Conservation (phyloP, 116 monocot species). For the Zostera marina region DNA sequence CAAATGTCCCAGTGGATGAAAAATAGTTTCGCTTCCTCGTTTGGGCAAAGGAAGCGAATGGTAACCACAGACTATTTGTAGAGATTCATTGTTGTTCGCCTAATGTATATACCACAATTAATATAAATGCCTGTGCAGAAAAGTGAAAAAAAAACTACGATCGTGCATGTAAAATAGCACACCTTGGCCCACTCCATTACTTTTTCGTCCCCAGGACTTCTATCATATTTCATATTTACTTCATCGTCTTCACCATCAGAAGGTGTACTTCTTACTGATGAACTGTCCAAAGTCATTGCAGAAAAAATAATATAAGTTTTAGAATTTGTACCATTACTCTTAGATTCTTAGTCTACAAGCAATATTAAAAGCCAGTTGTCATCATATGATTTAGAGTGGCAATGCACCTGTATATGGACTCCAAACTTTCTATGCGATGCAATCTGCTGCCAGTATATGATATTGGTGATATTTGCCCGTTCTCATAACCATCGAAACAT, state of each 20-base stretch:
- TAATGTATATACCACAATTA: constrained; percentile 9
- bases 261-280: constrained; percentile 58
- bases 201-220: constrained; percentile 50
- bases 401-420: constrained; percentile 61
- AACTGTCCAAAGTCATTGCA: constrained; percentile 59
- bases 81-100: constrained; percentile 69
- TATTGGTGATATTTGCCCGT: constrained; percentile 50
- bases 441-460: constrained; percentile 12
- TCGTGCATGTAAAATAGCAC: neutral
- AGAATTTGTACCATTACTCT: too few species aligned
- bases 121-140: neutral
- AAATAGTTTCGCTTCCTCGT: constrained; percentile 67
- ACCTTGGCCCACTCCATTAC: constrained; percentile 98
- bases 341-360: too few species aligned
- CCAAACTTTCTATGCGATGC: constrained; percentile 55
- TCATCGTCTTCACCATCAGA: constrained; percentile 80
- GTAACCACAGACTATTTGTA: constrained; percentile 83
- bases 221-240: constrained; percentile 32
- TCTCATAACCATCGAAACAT: constrained; percentile 65
- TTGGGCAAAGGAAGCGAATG: constrained; percentile 62
- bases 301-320: neutral
- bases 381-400: neutral
- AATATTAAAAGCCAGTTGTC: too few species aligned
- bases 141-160: neutral
- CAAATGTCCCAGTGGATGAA: constrained; percentile 80